Evolutionary conservation across 768 basidiomycete genomes (phyloP).

Genomic region (Kwoniella dendrophila): DNA sequence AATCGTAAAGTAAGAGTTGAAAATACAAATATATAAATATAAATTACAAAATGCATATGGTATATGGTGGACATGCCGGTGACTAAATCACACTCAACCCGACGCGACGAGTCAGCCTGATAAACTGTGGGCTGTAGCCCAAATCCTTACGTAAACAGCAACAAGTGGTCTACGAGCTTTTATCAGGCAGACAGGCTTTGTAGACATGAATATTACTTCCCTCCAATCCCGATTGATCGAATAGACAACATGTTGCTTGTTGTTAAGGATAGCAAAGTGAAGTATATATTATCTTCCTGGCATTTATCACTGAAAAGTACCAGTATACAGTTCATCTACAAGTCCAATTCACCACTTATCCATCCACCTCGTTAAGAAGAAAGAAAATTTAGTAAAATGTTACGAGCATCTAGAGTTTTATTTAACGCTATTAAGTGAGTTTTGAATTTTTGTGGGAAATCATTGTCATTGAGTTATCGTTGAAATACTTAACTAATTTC

Average conservation of each 20-base stretch:
- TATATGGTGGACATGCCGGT: too few relatives aligned
- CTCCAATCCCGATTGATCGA: constrained; percentile 19
- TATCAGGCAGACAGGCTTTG: constrained; percentile 8
- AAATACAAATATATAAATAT: too few relatives aligned
- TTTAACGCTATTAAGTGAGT: constrained; percentile 31
- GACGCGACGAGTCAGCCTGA: constrained; percentile 1
- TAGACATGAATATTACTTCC: neutral
- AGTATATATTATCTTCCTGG: too few relatives aligned
- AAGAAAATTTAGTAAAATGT: constrained; percentile 18
- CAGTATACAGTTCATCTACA: neutral
- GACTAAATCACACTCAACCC: neutral
- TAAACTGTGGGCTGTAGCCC: too few relatives aligned
- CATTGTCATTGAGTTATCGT: neutral
- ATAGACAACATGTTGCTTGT: too few relatives aligned
- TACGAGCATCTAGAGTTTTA: constrained; percentile 33
- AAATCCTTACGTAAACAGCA: too few relatives aligned
- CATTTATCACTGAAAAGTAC: neutral
- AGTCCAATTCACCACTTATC: neutral
- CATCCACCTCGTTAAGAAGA: neutral
- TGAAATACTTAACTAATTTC: neutral
- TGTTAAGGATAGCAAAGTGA: too few relatives aligned
- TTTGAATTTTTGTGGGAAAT: neutral
- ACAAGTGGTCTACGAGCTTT: neutral
- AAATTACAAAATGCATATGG: too few relatives aligned
- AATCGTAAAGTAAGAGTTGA: too few relatives aligned